phyloP scores from a whole-genome alignment of 116 monocot genomes.

The Cymodocea nodosa region DNA sequence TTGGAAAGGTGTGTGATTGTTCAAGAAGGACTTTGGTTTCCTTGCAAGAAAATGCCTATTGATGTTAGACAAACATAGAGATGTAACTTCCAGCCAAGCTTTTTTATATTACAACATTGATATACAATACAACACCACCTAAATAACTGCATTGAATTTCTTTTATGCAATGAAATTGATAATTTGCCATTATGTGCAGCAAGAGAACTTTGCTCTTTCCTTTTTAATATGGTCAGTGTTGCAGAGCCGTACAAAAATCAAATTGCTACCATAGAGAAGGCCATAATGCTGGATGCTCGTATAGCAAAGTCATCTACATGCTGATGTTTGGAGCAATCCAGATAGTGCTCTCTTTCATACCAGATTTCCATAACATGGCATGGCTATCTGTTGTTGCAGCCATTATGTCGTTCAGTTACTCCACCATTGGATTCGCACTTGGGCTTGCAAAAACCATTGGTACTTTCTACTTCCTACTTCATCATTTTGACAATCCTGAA shows the following conservation, averaged over 20 bases:
- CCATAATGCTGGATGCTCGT: slow-evolving; percentile 30
- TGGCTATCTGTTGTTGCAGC: slow-evolving; percentile 64
- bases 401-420: slow-evolving; percentile 65
- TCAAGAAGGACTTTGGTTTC: too few relatives aligned
- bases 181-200: too few relatives aligned
- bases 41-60: too few relatives aligned
- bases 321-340: slow-evolving; percentile 56
- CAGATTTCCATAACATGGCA: slow-evolving; percentile 63
- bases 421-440: slow-evolving; percentile 44
- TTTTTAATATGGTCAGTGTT: not conserved
- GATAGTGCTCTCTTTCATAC: slow-evolving; percentile 44
- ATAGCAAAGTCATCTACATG: slow-evolving; percentile 32
- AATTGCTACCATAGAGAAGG: slow-evolving; percentile 61
- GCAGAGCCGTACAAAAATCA: slow-evolving; percentile 49
- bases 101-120: too few relatives aligned
- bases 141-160: too few relatives aligned
- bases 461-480: not conserved
- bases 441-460: slow-evolving; percentile 46
- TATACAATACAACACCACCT: too few relatives aligned
- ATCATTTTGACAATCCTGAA: too few relatives aligned
- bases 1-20: too few relatives aligned
- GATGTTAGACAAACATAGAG: too few relatives aligned
- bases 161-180: too few relatives aligned
- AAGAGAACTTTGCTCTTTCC: too few relatives aligned
- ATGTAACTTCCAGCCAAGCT: too few relatives aligned